Conservation (phyloP, 768 basidiomycete genomes). For the Pulveroboletus ravenelii region DNA sequence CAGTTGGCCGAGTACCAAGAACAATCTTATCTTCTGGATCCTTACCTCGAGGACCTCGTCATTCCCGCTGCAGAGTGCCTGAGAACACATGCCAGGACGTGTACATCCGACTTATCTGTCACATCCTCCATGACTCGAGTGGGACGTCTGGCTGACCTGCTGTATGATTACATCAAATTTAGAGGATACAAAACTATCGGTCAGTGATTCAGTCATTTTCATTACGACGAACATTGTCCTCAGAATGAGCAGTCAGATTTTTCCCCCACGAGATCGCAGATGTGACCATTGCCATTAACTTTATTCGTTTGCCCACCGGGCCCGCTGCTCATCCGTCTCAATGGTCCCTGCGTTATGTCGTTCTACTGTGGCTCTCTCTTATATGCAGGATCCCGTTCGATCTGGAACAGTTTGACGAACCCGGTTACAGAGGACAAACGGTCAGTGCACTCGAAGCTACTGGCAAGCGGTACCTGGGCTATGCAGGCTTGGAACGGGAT, state of each 20-base stretch:
- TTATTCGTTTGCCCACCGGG: conserved; percentile 47
- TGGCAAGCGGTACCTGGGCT: conserved; percentile 53
- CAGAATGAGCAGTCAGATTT: conserved; percentile 64
- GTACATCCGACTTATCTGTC: conserved; percentile 27
- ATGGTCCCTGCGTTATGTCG: conserved; percentile 81
- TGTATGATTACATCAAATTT: conserved; percentile 82
- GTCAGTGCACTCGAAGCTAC: conserved; percentile 52
- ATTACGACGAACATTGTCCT: conserved; percentile 10
- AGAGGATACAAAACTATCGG: conserved; percentile 90
- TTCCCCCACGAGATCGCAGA: conserved; percentile 91
- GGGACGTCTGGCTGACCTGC: conserved; percentile 50
- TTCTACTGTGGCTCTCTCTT: conserved; percentile 90
- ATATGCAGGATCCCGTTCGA: conserved; percentile 94
- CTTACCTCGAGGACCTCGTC: conserved; percentile 76
- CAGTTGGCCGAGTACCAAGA: conserved; percentile 91
- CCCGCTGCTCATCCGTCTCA: conserved; percentile 40
- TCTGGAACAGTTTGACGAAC: conserved; percentile 77
- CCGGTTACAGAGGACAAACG: conserved; percentile 47
- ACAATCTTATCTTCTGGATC: conserved; percentile 88
- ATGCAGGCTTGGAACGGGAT: conserved; percentile 81
- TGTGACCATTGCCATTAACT: conserved; percentile 67
- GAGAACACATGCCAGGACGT: conserved; percentile 47
- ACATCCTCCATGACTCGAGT: conserved; percentile 38
- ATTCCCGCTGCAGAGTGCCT: conserved; percentile 65
- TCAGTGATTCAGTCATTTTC: conserved; percentile 38